Conservation (phyloP, 371 early-diverging fungal genomes). For the Phascolomyces articulosus region DNA sequence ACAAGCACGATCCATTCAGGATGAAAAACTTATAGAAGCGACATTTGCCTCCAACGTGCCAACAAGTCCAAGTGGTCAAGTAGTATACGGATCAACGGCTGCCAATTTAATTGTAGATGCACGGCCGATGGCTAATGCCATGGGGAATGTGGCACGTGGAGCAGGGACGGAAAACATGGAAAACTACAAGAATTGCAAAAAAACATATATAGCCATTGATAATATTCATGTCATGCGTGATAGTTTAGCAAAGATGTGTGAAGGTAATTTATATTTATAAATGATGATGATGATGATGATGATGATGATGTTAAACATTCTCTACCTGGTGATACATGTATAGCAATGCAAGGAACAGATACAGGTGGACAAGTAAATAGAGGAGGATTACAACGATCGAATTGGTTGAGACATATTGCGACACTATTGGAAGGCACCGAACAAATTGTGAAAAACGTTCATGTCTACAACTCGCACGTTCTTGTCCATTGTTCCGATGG, state of each 20-base stretch:
- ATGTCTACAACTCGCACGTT: constrained; percentile 79
- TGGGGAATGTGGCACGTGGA: constrained; percentile 92
- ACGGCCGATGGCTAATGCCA: constrained; percentile 92
- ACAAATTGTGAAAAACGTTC: constrained; percentile 83
- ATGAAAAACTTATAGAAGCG: constrained; percentile 94
- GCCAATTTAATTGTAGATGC: constrained; percentile 93
- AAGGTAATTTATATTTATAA: constrained; percentile 68
- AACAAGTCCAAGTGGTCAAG: constrained; percentile 41
- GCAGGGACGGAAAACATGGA: constrained; percentile 95
- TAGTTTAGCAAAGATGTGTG: constrained; percentile 79
- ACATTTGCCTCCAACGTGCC: constrained; percentile 74
- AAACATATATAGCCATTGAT: constrained; percentile 90
- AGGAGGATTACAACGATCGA: constrained; percentile 61
- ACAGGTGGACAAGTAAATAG: constrained; percentile 55
- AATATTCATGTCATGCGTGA: constrained; percentile 98
- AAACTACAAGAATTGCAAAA: constrained; percentile 86
- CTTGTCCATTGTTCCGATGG: constrained; percentile 99
- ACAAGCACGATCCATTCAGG: constrained; percentile 93
- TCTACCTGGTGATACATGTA: no score
- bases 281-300: neutral
- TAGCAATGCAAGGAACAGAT: constrained; percentile 62
- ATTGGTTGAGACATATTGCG: constrained; percentile 89
- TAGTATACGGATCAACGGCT: constrained; percentile 51
- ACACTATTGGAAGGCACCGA: constrained; percentile 81
- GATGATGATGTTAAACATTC: no score